Percentiles rank a stretch among this genome's conserved stretches.
These are phyloP conservation scores for Fusarium sp. DNA, from an alignment of 2,329 filamentous ascomycete species.

Conservation along the genomic window DNA sequence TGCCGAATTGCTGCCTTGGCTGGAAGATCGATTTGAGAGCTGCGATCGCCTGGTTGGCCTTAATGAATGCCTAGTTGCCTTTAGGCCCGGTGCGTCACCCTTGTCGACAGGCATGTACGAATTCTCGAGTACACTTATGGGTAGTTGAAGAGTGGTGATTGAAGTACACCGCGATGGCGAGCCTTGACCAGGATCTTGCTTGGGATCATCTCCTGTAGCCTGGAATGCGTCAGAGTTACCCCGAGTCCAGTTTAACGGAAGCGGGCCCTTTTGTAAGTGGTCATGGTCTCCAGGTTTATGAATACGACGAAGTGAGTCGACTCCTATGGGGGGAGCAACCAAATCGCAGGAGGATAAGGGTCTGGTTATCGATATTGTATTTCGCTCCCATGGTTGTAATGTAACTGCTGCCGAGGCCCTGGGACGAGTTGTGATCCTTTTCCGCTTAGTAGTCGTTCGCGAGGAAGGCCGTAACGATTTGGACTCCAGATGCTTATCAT, in stretches of 20 bases:
- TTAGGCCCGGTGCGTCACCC: background rate
- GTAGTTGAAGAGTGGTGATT: conserved; percentile 9
- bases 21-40: background rate
- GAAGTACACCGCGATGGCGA: conserved; percentile 9
- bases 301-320: background rate
- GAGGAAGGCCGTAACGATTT: conserved; percentile 17
- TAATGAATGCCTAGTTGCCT: background rate
- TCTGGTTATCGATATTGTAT: conserved; percentile 12
- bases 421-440: background rate
- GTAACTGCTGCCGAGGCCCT: conserved; percentile 4
- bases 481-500: conserved; percentile 49
- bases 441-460: background rate
- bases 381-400: conserved; percentile 27
- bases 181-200: background rate
- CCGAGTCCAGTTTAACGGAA: conserved; percentile 26
- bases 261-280: conserved; percentile 1
- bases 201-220: background rate
- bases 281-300: background rate
- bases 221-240: conserved; percentile 21
- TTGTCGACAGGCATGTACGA: background rate
- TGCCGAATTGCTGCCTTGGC: background rate
- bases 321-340: background rate
- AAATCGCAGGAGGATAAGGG: background rate
- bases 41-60: background rate
- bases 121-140: conserved; percentile 1